These are phyloP conservation scores for Hordeum vulgare DNA, from an alignment of 176 grass and related monocot genomes.

Conservation along the genomic window DNA sequence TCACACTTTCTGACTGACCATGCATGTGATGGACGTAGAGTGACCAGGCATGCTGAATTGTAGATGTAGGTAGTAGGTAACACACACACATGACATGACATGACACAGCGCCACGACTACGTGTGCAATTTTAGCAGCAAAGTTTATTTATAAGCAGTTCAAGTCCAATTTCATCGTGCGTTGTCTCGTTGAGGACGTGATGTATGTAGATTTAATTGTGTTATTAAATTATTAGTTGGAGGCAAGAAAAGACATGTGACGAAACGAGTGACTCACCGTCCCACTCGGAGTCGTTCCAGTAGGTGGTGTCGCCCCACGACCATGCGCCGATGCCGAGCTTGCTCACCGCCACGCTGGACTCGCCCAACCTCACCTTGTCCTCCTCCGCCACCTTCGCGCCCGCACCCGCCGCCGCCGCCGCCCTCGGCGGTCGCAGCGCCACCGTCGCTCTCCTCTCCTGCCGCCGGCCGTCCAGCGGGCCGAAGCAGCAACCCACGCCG, in stretches of 20 bases:
- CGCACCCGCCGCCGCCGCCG: neutral
- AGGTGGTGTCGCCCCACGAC: constrained; percentile 89
- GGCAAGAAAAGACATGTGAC: no score
- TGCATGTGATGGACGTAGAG: no score
- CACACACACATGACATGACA: no score
- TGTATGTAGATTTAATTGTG: no score
- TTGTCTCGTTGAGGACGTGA: no score
- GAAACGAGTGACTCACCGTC: constrained; percentile 40
- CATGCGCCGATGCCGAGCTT: constrained; percentile 85
- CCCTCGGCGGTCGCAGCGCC: neutral
- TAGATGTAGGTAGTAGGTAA: neutral
- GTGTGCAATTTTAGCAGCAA: no score
- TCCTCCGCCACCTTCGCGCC: constrained; percentile 14
- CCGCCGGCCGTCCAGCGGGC: neutral
- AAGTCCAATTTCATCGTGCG: no score
- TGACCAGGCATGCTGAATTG: no score
- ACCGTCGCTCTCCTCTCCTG: neutral
- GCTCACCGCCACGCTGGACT: constrained; percentile 55
- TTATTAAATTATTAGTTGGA: no score
- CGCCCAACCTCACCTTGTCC: constrained; percentile 66
- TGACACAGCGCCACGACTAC: no score
- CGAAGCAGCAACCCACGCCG: neutral
- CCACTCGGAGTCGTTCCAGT: constrained; percentile 92
- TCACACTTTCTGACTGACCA: neutral
- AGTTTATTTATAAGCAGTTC: no score